Conservation (phyloP, 2,329 filamentous ascomycete genomes). For the Aurifilum marmelostoma region DNA sequence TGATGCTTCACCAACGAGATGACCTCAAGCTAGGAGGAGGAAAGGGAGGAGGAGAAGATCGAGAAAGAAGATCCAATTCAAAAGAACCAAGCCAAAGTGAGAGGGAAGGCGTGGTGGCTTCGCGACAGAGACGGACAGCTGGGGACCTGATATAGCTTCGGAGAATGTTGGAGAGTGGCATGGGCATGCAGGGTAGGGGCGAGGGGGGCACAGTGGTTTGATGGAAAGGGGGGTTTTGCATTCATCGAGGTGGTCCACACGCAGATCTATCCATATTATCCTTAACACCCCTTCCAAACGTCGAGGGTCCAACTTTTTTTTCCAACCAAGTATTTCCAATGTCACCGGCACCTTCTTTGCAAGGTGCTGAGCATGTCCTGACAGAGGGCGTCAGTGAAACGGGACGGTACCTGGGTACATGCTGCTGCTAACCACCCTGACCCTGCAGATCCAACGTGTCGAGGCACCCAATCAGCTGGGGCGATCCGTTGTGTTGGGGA, state of each 20-base stretch:
- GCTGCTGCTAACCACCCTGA: background rate
- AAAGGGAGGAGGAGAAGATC: background rate
- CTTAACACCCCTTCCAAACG: background rate
- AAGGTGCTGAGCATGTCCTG: background rate
- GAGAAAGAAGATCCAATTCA: background rate
- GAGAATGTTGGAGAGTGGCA: constrained; percentile 4
- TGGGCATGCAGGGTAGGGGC: background rate
- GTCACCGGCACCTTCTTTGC: background rate
- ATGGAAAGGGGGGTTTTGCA: constrained; percentile 10
- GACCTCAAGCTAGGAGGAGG: constrained; percentile 5
- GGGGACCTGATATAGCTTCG: constrained; percentile 16
- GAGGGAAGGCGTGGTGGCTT: background rate
- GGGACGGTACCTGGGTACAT: background rate
- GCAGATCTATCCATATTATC: background rate
- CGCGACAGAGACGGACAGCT: background rate
- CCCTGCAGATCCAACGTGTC: constrained; percentile 23
- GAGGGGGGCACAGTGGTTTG: background rate
- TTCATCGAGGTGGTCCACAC: background rate
- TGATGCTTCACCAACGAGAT: background rate
- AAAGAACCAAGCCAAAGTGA: constrained; percentile 7
- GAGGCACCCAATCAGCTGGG: constrained; percentile 20
- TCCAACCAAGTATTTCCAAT: background rate
- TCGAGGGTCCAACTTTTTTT: background rate
- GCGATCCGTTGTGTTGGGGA: constrained; percentile 26
- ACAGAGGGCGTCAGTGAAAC: background rate